A percentile compares a stretch with the other conserved stretches of the same genome.
Evolutionary conservation across 345 rosid species (phyloP).

Genomic region (Laguncularia racemosa): DNA sequence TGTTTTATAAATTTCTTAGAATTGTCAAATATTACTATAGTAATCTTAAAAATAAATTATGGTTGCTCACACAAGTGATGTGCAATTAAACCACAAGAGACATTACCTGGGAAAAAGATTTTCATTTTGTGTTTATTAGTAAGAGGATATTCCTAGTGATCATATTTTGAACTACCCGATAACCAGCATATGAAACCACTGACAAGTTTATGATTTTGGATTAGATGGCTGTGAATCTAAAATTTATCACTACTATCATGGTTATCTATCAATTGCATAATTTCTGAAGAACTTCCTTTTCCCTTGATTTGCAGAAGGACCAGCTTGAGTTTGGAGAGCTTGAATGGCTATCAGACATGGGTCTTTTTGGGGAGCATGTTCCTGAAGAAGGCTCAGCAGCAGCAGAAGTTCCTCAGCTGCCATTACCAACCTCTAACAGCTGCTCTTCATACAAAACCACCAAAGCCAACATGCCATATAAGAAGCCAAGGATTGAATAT

Average conservation of each 20-base stretch:
- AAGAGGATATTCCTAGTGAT: neutral
- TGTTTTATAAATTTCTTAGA: no score
- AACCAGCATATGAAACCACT: no score
- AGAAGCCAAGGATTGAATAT: conserved; percentile 69
- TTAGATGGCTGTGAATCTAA: neutral
- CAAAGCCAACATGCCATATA: conserved; percentile 51
- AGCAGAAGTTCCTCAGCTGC: conserved; percentile 89
- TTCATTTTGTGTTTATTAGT: neutral
- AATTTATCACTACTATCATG: no score
- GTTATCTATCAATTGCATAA: no score
- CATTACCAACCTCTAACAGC: conserved; percentile 26
- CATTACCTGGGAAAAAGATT: no score
- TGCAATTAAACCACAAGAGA: no score
- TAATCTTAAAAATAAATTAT: no score
- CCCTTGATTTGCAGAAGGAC: conserved; percentile 42
- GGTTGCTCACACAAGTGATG: no score
- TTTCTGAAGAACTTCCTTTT: neutral
- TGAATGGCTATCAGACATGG: conserved; percentile 77
- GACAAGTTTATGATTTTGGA: neutral
- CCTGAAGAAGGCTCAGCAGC: conserved; percentile 57
- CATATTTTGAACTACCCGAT: no score
- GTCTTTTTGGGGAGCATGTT: conserved; percentile 56
- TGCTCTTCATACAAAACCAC: conserved; percentile 31
- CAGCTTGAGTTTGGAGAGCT: conserved; percentile 73
- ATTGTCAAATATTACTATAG: no score